Evolutionary conservation across 2,329 filamentous ascomycete species (phyloP).

Genomic region (Monilinia fructigena): DNA sequence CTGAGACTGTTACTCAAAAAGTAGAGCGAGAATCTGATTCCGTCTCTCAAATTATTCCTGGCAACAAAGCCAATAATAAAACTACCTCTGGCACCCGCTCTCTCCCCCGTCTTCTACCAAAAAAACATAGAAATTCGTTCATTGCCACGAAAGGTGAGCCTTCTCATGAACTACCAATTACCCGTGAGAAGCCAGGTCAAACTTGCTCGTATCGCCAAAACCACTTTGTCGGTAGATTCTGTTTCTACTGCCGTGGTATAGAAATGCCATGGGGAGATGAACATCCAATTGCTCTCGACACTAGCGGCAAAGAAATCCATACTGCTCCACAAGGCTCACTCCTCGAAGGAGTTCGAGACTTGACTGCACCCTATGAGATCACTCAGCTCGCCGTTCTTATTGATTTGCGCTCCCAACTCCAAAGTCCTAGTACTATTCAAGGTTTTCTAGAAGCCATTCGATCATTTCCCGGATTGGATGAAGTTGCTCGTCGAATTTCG

Average conservation of each 20-base stretch:
- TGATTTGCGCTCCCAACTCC: neutral
- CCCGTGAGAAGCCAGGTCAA: too few species aligned
- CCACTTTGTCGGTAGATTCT: constrained; percentile 5
- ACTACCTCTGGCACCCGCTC: too few species aligned
- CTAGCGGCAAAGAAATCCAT: neutral
- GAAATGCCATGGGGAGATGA: constrained; percentile 11
- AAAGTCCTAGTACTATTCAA: neutral
- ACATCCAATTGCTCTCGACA: constrained; percentile 1
- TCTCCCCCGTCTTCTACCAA: neutral
- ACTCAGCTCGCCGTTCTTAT: neutral
- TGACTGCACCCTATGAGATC: neutral
- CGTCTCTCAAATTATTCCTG: accelerated
- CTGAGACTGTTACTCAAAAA: neutral
- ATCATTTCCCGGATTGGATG: neutral
- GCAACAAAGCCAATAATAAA: neutral
- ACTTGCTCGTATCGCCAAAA: neutral
- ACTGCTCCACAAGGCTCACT: neutral
- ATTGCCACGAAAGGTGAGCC: neutral
- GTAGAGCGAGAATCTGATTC: neutral
- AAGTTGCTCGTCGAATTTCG: neutral
- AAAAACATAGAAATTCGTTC: neutral
- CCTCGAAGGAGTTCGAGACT: neutral
- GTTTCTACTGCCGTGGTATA: constrained; percentile 10
- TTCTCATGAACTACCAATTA: neutral
- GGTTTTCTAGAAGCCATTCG: neutral